Percentiles rank a stretch among this genome's conserved stretches.
These are phyloP conservation scores for Annulohypoxylon bovei DNA, from an alignment of 495 filamentous ascomycete species.

Conservation along the genomic window DNA sequence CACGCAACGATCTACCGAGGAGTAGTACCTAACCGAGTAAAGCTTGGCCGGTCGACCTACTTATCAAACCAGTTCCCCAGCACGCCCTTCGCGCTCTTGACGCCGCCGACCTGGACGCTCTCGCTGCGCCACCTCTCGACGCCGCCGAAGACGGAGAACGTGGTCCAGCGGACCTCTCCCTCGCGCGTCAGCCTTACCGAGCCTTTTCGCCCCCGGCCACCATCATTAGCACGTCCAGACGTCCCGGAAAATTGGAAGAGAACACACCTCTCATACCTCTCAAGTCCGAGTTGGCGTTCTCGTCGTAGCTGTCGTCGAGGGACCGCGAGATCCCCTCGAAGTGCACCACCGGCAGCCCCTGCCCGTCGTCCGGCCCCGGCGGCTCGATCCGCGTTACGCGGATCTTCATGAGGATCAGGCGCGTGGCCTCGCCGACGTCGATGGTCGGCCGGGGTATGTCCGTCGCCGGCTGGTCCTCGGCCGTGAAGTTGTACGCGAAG, in stretches of 20 bases:
- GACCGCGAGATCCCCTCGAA: slow-evolving; percentile 66
- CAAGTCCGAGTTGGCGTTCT: slow-evolving; percentile 66
- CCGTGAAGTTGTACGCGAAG: slow-evolving; percentile 67
- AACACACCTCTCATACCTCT: slow-evolving; percentile 55
- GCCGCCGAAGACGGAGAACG: slow-evolving; percentile 67
- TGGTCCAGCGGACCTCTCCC: slow-evolving; percentile 74
- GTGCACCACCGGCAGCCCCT: slow-evolving; percentile 64
- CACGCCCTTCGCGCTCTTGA: slow-evolving; percentile 65
- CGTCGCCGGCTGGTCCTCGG: slow-evolving; percentile 37
- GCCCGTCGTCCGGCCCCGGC: slow-evolving; percentile 60
- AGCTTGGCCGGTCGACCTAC: slow-evolving; percentile 45
- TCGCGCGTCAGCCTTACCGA: slow-evolving; percentile 65
- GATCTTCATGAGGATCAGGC: slow-evolving; percentile 71
- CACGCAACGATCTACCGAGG: not conserved
- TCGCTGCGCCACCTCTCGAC: slow-evolving; percentile 73
- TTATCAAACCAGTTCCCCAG: slow-evolving; percentile 75
- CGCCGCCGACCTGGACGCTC: slow-evolving; percentile 71
- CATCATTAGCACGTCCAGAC: slow-evolving; percentile 34
- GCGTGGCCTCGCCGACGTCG: slow-evolving; percentile 65
- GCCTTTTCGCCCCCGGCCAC: slow-evolving; percentile 48
- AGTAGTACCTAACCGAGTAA: not conserved
- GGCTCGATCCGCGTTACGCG: slow-evolving; percentile 61
- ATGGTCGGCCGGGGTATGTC: slow-evolving; percentile 60
- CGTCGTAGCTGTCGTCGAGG: slow-evolving; percentile 66
- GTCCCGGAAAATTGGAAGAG: not conserved